A percentile compares a stretch with the other conserved stretches of the same genome.
Conservation (phyloP, 441 rosid species). For the Oxalis stricta region DNA sequence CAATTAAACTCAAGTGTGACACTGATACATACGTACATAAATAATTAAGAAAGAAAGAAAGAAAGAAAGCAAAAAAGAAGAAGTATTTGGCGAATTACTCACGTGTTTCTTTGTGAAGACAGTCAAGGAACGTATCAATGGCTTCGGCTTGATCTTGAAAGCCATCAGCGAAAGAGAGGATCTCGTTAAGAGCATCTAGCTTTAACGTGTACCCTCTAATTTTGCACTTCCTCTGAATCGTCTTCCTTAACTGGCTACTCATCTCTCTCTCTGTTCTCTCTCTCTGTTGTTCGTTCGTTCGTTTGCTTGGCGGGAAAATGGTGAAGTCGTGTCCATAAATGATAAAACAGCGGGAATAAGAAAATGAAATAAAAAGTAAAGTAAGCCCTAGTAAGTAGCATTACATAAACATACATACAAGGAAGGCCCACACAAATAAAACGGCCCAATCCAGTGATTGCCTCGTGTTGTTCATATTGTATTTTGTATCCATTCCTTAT, state of each 20-base stretch:
- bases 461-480: too few species aligned
- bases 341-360: slow-evolving; percentile 9
- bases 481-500: too few species aligned
- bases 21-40: too few species aligned
- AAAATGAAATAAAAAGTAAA: too few species aligned
- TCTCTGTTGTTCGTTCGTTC: background rate
- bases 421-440: too few species aligned
- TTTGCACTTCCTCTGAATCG: slow-evolving; percentile 62
- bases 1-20: background rate
- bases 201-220: slow-evolving; percentile 61
- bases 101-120: slow-evolving; percentile 54
- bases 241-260: slow-evolving; percentile 36
- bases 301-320: too few species aligned
- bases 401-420: too few species aligned
- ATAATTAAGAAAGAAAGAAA: background rate
- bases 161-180: slow-evolving; percentile 42
- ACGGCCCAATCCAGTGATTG: too few species aligned
- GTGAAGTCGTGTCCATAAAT: too few species aligned
- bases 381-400: too few species aligned
- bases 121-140: slow-evolving; percentile 66
- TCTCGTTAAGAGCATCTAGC: slow-evolving; percentile 57
- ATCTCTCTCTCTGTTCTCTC: slow-evolving; percentile 14
- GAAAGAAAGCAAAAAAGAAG: background rate
- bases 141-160: slow-evolving; percentile 62
- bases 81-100: background rate